phyloP scores from a whole-genome alignment of 148 eudicot species.

The Chenopodium formosanum region DNA sequence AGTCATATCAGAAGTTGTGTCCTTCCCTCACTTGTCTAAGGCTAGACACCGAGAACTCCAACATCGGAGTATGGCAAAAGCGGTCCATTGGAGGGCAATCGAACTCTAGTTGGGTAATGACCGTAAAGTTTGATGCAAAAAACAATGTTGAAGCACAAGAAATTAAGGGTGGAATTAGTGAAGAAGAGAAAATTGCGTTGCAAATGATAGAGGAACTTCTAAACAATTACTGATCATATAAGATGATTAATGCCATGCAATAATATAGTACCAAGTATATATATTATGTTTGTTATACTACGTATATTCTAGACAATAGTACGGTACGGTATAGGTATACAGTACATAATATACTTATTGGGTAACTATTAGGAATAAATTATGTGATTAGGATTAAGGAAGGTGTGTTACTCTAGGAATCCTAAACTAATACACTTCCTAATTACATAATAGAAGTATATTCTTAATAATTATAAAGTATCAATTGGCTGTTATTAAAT shows the following conservation, averaged over 20 bases:
- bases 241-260: too few species aligned
- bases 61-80: conserved; percentile 62
- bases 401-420: too few species aligned
- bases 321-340: not conserved
- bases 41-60: conserved; percentile 49
- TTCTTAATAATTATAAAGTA: too few species aligned
- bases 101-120: conserved; percentile 55
- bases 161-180: conserved; percentile 30
- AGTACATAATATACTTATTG: not conserved
- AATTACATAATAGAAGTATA: too few species aligned
- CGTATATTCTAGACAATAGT: not conserved
- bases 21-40: conserved; percentile 57
- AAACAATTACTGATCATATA: conserved; percentile 26
- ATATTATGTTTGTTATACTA: too few species aligned
- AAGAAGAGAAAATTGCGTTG: conserved; percentile 58
- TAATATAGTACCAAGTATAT: too few species aligned
- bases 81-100: conserved; percentile 36
- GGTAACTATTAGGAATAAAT: not conserved
- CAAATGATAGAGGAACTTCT: conserved; percentile 72
- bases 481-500: too few species aligned
- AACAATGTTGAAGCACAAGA: not conserved
- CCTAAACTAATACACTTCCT: too few species aligned
- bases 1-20: conserved; percentile 31
- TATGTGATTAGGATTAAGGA: too few species aligned
- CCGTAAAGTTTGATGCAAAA: conserved; percentile 36